Evolutionary conservation across 2,329 filamentous ascomycete species (phyloP).

Genomic region (Verticillium tricorpus): DNA sequence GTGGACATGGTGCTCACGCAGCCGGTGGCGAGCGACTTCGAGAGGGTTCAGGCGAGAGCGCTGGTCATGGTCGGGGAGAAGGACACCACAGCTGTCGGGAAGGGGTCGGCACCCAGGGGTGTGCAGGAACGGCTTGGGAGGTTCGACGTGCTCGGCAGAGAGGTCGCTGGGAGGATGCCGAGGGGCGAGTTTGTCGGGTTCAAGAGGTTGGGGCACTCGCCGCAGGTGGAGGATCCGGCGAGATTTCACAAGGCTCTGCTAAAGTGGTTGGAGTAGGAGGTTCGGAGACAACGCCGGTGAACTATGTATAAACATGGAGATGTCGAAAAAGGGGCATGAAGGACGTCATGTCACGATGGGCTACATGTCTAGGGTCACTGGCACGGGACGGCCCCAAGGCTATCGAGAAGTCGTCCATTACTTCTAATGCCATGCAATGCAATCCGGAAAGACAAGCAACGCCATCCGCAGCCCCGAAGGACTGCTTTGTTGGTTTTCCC

Average conservation of each 20-base stretch:
- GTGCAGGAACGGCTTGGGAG: conserved; percentile 41
- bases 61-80: conserved; percentile 45
- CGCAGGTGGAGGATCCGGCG: conserved; percentile 46
- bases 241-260: conserved; percentile 41
- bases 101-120: conserved; percentile 41
- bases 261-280: conserved; percentile 31
- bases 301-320: background rate
- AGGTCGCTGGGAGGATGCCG: conserved; percentile 37
- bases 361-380: no score
- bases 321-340: background rate
- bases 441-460: background rate
- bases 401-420: background rate
- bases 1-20: conserved; percentile 53
- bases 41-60: conserved; percentile 37
- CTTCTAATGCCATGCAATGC: background rate
- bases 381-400: background rate
- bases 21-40: conserved; percentile 46
- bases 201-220: conserved; percentile 43
- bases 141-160: conserved; percentile 44
- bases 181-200: conserved; percentile 41
- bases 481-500: background rate
- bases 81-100: conserved; percentile 52
- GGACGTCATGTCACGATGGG: no score
- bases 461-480: background rate
- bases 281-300: background rate